Evolutionary conservation across 2,329 filamentous ascomycete species (phyloP).

Genomic region (Epicoccum nigrum): DNA sequence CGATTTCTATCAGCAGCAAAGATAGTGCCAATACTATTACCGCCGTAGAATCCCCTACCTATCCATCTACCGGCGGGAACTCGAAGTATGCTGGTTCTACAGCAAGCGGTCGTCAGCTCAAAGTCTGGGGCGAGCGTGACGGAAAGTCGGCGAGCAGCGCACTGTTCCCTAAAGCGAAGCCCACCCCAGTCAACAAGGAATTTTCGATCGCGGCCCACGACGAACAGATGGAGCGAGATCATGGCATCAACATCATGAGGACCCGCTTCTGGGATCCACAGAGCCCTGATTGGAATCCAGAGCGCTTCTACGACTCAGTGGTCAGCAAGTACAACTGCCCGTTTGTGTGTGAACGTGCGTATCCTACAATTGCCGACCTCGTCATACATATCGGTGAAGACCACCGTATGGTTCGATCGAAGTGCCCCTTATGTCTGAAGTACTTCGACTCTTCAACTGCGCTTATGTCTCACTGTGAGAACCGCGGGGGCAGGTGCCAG

Average conservation of each 20-base stretch:
- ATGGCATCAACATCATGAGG: constrained; percentile 49
- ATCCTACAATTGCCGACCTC: constrained; percentile 37
- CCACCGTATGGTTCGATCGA: constrained; percentile 45
- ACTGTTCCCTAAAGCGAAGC: constrained; percentile 47
- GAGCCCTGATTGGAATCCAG: constrained; percentile 55
- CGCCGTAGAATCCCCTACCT: constrained; percentile 10
- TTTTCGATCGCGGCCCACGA: constrained; percentile 40
- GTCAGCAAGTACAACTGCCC: constrained; percentile 61
- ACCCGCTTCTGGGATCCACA: constrained; percentile 57
- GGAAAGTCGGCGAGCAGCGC: constrained; percentile 29
- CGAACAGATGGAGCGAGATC: constrained; percentile 29
- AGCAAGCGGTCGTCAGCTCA: constrained; percentile 20
- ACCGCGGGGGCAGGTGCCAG: constrained; percentile 34
- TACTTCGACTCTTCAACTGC: constrained; percentile 47
- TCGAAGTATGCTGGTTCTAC: constrained; percentile 2
- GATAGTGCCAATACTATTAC: constrained; percentile 19
- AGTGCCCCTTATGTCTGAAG: constrained; percentile 51
- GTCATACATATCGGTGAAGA: constrained; percentile 44
- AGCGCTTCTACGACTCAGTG: constrained; percentile 54
- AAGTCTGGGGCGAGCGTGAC: constrained; percentile 30
- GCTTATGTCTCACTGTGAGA: constrained; percentile 51
- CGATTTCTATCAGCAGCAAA: constrained; percentile 25
- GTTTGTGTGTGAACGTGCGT: constrained; percentile 56
- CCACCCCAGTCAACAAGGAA: constrained; percentile 34
- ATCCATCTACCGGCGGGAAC: neutral